Evolutionary conservation across 768 basidiomycete species (phyloP).

Genomic region (Exidia glandulosa): DNA sequence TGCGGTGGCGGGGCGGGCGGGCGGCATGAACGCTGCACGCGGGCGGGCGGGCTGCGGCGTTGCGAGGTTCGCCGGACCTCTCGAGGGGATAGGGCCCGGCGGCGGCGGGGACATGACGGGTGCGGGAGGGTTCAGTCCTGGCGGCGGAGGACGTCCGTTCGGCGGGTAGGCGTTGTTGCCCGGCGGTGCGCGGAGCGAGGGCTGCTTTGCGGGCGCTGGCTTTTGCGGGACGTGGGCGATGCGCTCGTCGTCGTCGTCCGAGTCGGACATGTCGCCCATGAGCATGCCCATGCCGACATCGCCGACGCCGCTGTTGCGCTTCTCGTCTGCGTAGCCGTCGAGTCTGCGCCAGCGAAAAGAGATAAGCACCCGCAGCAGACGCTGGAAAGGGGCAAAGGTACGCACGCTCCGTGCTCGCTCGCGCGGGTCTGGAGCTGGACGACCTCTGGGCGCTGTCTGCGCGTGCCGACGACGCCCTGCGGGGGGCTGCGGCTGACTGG

Average conservation of each 20-base stretch:
- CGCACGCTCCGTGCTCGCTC: too few relatives aligned
- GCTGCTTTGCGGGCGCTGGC: neutral
- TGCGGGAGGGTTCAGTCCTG: neutral
- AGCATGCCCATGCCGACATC: too few relatives aligned
- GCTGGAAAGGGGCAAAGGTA: too few relatives aligned
- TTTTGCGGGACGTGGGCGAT: neutral
- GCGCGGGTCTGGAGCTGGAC: too few relatives aligned
- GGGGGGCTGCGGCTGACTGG: too few relatives aligned
- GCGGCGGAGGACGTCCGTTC: slow-evolving; percentile 28
- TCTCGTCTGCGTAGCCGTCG: too few relatives aligned
- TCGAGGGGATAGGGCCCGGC: too few relatives aligned
- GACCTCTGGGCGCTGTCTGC: neutral
- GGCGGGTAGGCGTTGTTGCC: slow-evolving; percentile 9
- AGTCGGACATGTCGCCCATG: too few relatives aligned
- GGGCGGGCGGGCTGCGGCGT: neutral
- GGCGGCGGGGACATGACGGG: too few relatives aligned
- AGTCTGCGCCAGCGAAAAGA: neutral
- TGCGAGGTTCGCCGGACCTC: neutral
- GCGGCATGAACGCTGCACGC: neutral
- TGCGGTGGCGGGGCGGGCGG: neutral
- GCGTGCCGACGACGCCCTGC: neutral
- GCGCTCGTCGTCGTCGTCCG: too few relatives aligned
- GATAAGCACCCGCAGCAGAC: too few relatives aligned
- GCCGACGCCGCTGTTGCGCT: too few relatives aligned
- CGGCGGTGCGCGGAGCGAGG: slow-evolving; percentile 1